Base-by-base conservation (phyloP, 1,139 yeast species). In the Kurtzmaniella natalensis region DNA sequence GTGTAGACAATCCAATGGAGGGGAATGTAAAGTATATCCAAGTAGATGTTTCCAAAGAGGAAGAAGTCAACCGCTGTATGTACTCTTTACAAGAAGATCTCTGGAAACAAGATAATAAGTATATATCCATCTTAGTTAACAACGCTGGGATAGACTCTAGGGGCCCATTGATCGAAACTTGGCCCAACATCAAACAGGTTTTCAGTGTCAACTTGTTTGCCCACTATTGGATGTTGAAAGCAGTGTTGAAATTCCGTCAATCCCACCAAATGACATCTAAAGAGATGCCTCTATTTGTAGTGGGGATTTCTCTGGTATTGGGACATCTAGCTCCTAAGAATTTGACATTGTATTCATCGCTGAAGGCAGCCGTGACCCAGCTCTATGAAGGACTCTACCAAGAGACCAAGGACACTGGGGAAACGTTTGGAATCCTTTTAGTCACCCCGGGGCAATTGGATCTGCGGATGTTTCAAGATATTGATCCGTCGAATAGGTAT, bases 81-180 rank as follows among this genome's bases (percentile, higher is more conserved):
- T 44, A 48, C 3, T 39, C 40, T 1, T 53, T 67, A 1, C 46
- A 68, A 3, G 37, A 46, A 0, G 37, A 43, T 6, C 59, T n/a
- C n/a, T n/a, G 78, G 26, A 54, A 57, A 16, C 22, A 36, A 1
- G 37, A 45, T n/a, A 46, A 55, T 8, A 58, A 61, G 2, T 43
- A 48, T 15, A 59, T 83, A 2, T 70, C 78, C 21, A 60, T 83
- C 0, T 53, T 85, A 28, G 61, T 88, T 18, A 82, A 83, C 49
- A 86, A 85, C 53, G 95, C 94, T 1, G 95, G 92, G 0, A 58
- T 79, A 8, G 64, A 89, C 33, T 78, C 76, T 31, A 55, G 57
- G 37, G 64, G 67, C 28, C 46, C 69, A 1, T 43, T 82, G 2
- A 59, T 77, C 3, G 15, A 26, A 8, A 15, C 18, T 14, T 17